Evolutionary conservation across 2,329 filamentous ascomycete genomes (phyloP).

Genomic region (Aureobasidium sp.): DNA sequence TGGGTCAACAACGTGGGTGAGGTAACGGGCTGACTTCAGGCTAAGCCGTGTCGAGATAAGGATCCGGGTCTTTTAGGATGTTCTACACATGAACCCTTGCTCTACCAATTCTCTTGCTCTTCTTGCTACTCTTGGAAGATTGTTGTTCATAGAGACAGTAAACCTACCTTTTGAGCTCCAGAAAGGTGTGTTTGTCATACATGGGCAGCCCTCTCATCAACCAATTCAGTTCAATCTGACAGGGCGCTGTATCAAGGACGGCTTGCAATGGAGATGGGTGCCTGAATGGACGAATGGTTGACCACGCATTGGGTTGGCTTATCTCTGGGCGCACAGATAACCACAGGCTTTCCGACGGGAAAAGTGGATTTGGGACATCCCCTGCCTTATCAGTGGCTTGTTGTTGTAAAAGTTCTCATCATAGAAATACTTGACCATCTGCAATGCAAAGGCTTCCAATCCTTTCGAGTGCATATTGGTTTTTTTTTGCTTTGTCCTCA

Average conservation of each 20-base stretch:
- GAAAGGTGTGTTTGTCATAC: neutral
- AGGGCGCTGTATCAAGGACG: neutral
- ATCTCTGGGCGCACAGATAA: conserved; percentile 12
- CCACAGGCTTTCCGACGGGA: neutral
- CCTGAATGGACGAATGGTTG: neutral
- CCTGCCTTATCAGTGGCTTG: conserved; percentile 13
- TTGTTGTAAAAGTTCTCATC: neutral
- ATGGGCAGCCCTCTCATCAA: neutral
- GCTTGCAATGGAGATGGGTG: neutral
- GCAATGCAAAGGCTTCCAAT: neutral
- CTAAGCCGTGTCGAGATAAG: conserved; percentile 11
- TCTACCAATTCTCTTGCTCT: neutral
- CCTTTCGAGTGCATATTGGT: neutral
- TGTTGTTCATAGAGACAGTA: neutral
- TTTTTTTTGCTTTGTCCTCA: conserved; percentile 9
- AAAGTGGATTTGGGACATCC: neutral
- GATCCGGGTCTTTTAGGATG: conserved; percentile 1
- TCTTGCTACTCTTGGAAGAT: neutral
- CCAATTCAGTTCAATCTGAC: neutral
- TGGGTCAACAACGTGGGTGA: conserved; percentile 2
- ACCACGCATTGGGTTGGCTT: neutral
- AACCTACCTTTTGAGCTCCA: neutral
- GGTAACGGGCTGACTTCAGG: conserved; percentile 6
- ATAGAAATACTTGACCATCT: conserved; percentile 11
- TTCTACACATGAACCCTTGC: neutral